A percentile compares a stretch with the other conserved stretches of the same genome.
These are phyloP conservation scores for Annulohypoxylon bovei DNA, from an alignment of 495 filamentous ascomycete species.

Conservation along the genomic window DNA sequence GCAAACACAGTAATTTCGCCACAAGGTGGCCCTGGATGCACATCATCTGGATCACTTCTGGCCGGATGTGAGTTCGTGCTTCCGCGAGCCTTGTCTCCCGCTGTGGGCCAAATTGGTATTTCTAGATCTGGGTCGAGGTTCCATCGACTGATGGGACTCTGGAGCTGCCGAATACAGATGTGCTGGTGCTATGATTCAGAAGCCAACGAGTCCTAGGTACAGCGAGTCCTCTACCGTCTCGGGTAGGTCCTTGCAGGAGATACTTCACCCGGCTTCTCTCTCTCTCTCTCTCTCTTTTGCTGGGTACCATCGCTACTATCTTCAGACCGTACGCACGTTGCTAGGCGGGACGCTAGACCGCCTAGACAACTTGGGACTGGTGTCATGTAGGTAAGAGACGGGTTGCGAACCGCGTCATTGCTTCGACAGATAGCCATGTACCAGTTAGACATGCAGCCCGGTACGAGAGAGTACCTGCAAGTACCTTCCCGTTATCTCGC, in stretches of 20 bases:
- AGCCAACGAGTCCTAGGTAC: slow-evolving; percentile 12
- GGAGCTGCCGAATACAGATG: slow-evolving; percentile 44
- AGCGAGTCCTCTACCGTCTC: slow-evolving; percentile 30
- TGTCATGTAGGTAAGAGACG: slow-evolving; percentile 36
- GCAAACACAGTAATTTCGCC: slow-evolving; percentile 46
- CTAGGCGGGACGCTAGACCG: slow-evolving; percentile 14
- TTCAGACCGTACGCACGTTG: slow-evolving; percentile 27
- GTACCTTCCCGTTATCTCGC: slow-evolving; percentile 38
- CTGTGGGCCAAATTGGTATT: slow-evolving; percentile 44
- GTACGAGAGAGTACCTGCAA: slow-evolving; percentile 35
- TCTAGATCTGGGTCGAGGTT: slow-evolving; percentile 47
- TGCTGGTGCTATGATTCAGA: slow-evolving; percentile 16
- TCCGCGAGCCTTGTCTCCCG: slow-evolving; percentile 47
- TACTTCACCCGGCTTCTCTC: slow-evolving; percentile 2
- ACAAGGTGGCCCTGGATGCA: slow-evolving; percentile 43
- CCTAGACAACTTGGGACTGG: slow-evolving; percentile 41
- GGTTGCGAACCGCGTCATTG: slow-evolving; percentile 34
- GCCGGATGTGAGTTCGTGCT: slow-evolving; percentile 44
- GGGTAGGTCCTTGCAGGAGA: slow-evolving; percentile 36
- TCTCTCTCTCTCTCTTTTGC: slow-evolving; percentile 8
- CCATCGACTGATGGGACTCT: slow-evolving; percentile 44
- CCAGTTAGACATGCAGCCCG: slow-evolving; percentile 17
- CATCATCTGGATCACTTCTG: slow-evolving; percentile 45
- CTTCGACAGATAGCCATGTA: slow-evolving; percentile 25
- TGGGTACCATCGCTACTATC: slow-evolving; percentile 35